Base-by-base conservation (phyloP, 257 asterid genomes). In the Oldenlandia corymbosa region DNA sequence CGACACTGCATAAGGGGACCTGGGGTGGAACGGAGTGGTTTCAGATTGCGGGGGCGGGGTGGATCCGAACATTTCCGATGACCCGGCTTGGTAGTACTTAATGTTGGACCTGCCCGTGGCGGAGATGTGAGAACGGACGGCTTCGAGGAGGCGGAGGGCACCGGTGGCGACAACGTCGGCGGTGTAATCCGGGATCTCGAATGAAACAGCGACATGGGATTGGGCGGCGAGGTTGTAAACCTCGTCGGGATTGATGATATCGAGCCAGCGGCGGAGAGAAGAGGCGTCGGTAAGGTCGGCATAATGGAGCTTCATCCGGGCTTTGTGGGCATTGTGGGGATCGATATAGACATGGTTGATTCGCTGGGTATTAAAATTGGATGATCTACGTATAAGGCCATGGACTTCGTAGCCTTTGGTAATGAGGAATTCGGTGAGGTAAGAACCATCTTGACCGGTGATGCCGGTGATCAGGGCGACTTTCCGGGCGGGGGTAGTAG, bases 211-310 rank as follows among this genome's bases (percentile, higher is more conserved):
- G 49, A 90, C 99, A 73, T 93, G 99, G 0, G 97, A 90, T 68
- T 93, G 99, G 37, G 97, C 99, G 62, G 99, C 99, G 58, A 93
- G 95, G 70, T 93, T 90, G 79, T 93, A 93, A 58, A 93, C 92
- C 86, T 93, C 99, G 62, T 90, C 95, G 41, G 99, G 99, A 54
- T 64, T 85, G 58, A 93, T 87, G 28, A 68, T 79, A 65, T 93
- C 99, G 64, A 93, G 84, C 99, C 99, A 93, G n/a, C 99, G 94
- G 71, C 97, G 96, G 71, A 93, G 95, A 64, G 97, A 93, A 70
- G 95, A 90, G 72, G 97, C 99, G 82, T 89, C 97, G 69, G 85
- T 65, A 76, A 93, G 94, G 79, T 93, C 99, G 45, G 96, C 96
- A 54, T 90, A 93, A 73, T 93, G 99, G 77, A 93, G 97, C 84